Evolutionary conservation across 1,139 yeast species (phyloP), one percentile per base, ranked within the genome.

Genomic region (Yamadazyma sp.): DNA sequence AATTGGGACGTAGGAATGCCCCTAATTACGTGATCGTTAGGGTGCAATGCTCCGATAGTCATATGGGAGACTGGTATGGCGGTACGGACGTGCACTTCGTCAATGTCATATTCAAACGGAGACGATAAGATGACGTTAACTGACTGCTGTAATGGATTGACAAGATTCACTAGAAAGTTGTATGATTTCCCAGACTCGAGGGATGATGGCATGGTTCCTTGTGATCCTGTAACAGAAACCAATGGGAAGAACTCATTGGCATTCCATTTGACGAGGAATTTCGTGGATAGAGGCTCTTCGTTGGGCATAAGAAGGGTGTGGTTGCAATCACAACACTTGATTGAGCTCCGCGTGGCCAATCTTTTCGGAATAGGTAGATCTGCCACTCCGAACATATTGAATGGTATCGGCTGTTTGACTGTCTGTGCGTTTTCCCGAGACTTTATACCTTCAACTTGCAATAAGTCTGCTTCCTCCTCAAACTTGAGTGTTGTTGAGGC

Each of bases 211-310:
- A 47, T 6, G 3, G 29, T 6, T 7, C 29, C 29, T 15, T 15
- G 18, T 6, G 16, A 6, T 10, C 20, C 29, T 15, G 29, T 15
- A 13, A 33, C 40, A 11, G 48, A 50, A 1, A 64, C 36, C 2
- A 50, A 39, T 3, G 75, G 75, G 37, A 67, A 34, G 22, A 52
- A 57, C 28, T 69, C 74, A 10, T 58, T 46, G 2, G 73, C 73
- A 41, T 61, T 57, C 51, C 61, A 65, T 41, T 58, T 61, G 16
- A 52, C 50, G 11, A 48, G 38, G 39, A 57, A 59, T 39, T 67
- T 68, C 42, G 62, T 56, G 2, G 69, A 64, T 4, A 50, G 34
- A 35, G 61, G 21, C 8, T 59, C 62, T 2, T 53, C 50, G 14
- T 54, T 47, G 3, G 73, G 72, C 12, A 51, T 39, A 18, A 53